Evolutionary conservation across 73 alveolate species (phyloP), one percentile per base, ranked within the genome.

Genomic region (Tetrahymena borealis): DNA sequence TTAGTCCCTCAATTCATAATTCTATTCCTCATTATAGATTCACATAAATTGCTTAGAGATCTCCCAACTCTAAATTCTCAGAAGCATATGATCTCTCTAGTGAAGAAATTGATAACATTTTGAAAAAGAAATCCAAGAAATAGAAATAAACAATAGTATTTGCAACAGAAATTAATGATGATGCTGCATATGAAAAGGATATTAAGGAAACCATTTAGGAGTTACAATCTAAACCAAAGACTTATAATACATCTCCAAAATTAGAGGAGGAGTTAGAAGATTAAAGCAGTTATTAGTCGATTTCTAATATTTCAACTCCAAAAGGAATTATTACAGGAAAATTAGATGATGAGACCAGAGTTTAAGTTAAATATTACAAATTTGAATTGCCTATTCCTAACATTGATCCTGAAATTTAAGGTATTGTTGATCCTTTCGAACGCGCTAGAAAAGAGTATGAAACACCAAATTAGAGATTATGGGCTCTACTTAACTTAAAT

Each of bases 401-500:
- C 28, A 60, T 60, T 60, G 85, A 60, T 60, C 85, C 85, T 9
- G 85, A 60, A 20, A 60, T 60, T 28, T 6, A n/a, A n/a, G 85
- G 85, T 60, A 16, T 60, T 60, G 85, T 60, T n/a, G 85, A 60
- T 60, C 85, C 85, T 60, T 60, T 60, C 28, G 85, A 60, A 35
- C 85, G 85, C 28, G 85, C 85, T 0, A 60, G 28, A 60, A 60
- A 28, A 60, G 85, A 60, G 10, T 60, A 60, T 35, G 85, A 60
- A 60, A 60, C 85, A 60, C 9, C 85, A 60, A 60, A 60, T 60
- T 60, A 60, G 28, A 60, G 85, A 60, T 60, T 60, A 35, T 60
- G 85, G 85, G 85, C 85, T 60, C 85, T 60, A 60, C 85, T 60
- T 60, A 60, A 60, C 85, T 60, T 60, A 60, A 60, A 60, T 28